Conservation (phyloP, 1,284 basidiomycete species). For the Cryptococcus hybrid region DNA sequence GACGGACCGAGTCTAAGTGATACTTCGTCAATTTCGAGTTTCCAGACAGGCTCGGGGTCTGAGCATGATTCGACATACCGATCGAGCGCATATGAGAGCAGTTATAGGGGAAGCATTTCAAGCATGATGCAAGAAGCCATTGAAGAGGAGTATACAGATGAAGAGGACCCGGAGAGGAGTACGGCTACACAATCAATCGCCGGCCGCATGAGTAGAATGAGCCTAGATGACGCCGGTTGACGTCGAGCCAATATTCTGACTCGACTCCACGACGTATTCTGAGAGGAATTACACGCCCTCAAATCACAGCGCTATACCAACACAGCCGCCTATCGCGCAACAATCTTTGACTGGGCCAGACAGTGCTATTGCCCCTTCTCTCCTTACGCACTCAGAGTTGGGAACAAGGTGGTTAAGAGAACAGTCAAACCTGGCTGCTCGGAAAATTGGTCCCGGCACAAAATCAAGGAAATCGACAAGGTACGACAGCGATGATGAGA, state of each 20-base stretch:
- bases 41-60: conserved; percentile 22
- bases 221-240: background rate
- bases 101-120: conserved; percentile 1
- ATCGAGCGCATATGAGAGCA: conserved; percentile 16
- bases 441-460: conserved; percentile 22
- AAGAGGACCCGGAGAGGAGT: conserved; percentile 1
- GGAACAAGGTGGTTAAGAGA: conserved; percentile 78
- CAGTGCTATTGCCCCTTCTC: conserved; percentile 27
- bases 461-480: conserved; percentile 3
- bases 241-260: background rate
- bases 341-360: conserved; percentile 23
- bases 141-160: conserved; percentile 4
- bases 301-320: background rate
- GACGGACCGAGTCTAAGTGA: conserved; percentile 89
- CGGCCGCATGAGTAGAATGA: background rate
- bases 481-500: conserved; percentile 39
- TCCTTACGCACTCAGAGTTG: conserved; percentile 54
- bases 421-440: conserved; percentile 59
- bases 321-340: background rate
- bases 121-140: conserved; percentile 1
- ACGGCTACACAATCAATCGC: background rate
- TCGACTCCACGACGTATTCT: background rate
- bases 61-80: conserved; percentile 13
- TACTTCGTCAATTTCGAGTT: conserved; percentile 65
- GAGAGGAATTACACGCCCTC: too few relatives aligned